Evolutionary conservation across 1,139 yeast genomes (phyloP).

Genomic region (Kodamaea sp.): DNA sequence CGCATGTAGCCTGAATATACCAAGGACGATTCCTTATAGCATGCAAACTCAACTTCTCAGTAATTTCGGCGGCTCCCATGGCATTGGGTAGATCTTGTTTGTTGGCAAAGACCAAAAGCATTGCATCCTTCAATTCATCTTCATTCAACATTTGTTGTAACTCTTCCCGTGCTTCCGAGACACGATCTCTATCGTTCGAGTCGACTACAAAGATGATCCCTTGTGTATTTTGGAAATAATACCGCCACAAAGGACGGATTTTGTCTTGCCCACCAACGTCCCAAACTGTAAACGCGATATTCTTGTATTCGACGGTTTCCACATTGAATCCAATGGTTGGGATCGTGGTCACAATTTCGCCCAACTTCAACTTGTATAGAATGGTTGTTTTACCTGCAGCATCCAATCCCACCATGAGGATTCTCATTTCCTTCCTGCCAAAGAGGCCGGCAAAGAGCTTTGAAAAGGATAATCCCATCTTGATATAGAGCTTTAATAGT

Average conservation of each 20-base stretch:
- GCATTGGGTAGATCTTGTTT: constrained; percentile 93
- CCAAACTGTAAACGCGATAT: constrained; percentile 93
- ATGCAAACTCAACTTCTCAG: constrained; percentile 81
- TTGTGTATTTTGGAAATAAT: constrained; percentile 90
- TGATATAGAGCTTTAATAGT: too few relatives aligned
- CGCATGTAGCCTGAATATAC: constrained; percentile 88
- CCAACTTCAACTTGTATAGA: constrained; percentile 83
- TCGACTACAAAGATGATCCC: constrained; percentile 93
- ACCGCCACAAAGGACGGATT: constrained; percentile 95
- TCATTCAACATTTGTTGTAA: constrained; percentile 92
- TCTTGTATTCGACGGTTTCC: constrained; percentile 91
- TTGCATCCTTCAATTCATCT: constrained; percentile 90
- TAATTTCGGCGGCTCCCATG: constrained; percentile 86
- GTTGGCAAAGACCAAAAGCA: constrained; percentile 85
- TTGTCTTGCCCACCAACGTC: constrained; percentile 98
- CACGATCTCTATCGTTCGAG: constrained; percentile 91
- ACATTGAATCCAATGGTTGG: constrained; percentile 95
- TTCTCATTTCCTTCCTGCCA: constrained; percentile 84
- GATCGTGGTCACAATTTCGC: constrained; percentile 90
- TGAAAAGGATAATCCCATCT: constrained; percentile 86
- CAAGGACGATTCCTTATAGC: constrained; percentile 85
- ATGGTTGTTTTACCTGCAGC: constrained; percentile 94
- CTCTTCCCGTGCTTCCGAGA: constrained; percentile 90
- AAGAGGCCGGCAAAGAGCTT: constrained; percentile 85
- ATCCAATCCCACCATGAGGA: constrained; percentile 91